These are phyloP conservation scores for Fusarium tanahbumbuense DNA, from an alignment of 2,329 filamentous ascomycete genomes.

Conservation along the genomic window DNA sequence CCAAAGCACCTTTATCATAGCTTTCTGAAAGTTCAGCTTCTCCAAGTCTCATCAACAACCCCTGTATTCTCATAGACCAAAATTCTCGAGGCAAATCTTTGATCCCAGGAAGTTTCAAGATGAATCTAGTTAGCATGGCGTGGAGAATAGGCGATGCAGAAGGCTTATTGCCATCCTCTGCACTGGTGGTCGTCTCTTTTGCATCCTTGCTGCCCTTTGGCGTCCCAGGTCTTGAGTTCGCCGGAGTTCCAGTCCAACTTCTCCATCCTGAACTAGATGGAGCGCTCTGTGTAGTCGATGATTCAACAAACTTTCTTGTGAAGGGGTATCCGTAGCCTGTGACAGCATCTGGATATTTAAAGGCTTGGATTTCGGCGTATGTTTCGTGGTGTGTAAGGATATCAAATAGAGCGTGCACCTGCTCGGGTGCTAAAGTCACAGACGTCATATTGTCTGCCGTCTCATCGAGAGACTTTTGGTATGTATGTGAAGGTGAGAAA, in stretches of 20 bases:
- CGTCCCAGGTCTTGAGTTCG: slow-evolving; percentile 42
- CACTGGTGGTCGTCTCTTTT: slow-evolving; percentile 15
- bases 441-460: slow-evolving; percentile 39
- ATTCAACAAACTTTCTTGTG: slow-evolving; percentile 43
- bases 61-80: slow-evolving; percentile 72
- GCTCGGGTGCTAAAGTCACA: slow-evolving; percentile 50
- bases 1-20: slow-evolving; percentile 82
- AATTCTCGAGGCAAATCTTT: slow-evolving; percentile 71
- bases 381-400: slow-evolving; percentile 70
- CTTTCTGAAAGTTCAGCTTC: slow-evolving; percentile 80
- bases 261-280: slow-evolving; percentile 29
- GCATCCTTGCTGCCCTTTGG: slow-evolving; percentile 38
- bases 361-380: slow-evolving; percentile 76
- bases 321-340: slow-evolving; percentile 78
- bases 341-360: slow-evolving; percentile 74
- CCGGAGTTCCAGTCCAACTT: slow-evolving; percentile 43
- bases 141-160: slow-evolving; percentile 75
- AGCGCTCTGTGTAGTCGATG: slow-evolving; percentile 20
- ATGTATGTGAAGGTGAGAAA: neutral
- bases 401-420: slow-evolving; percentile 67
- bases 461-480: slow-evolving; percentile 21
- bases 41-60: slow-evolving; percentile 70
- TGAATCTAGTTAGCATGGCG: slow-evolving; percentile 72
- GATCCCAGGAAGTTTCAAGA: slow-evolving; percentile 74
- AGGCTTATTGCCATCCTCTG: slow-evolving; percentile 38